Conservation (phyloP, 495 filamentous ascomycete genomes). For the Trichoderma reesei region DNA sequence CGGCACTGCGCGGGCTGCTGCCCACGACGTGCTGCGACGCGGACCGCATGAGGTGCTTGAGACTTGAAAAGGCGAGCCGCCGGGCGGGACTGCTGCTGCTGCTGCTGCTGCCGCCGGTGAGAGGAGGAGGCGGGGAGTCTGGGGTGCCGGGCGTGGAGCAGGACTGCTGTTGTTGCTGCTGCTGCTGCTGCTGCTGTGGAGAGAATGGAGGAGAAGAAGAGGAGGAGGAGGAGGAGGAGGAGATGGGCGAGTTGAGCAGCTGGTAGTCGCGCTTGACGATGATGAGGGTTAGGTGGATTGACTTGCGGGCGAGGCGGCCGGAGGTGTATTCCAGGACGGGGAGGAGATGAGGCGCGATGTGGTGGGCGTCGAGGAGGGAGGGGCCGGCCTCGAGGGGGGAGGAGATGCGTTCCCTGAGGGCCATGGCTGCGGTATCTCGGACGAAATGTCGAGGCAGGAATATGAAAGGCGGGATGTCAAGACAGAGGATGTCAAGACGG, state of each 20-base stretch:
- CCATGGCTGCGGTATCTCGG: neutral
- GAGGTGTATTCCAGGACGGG: constrained; percentile 43
- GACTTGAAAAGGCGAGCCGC: neutral
- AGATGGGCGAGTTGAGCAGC: constrained; percentile 21
- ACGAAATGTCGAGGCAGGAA: neutral
- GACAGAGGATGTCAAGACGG: no score
- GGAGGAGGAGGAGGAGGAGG: constrained; percentile 13
- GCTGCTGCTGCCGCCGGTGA: constrained; percentile 18
- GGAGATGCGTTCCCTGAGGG: constrained; percentile 38
- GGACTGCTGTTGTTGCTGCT: constrained; percentile 9
- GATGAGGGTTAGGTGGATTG: constrained; percentile 36
- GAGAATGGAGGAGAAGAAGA: constrained; percentile 14
- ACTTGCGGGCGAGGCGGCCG: constrained; percentile 36
- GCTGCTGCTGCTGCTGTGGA: neutral
- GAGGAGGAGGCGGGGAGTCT: constrained; percentile 20
- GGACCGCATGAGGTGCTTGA: constrained; percentile 32
- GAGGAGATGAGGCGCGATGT: constrained; percentile 33
- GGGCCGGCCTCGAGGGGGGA: constrained; percentile 45
- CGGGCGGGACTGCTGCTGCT: neutral
- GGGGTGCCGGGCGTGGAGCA: constrained; percentile 19
- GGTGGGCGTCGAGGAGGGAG: constrained; percentile 38
- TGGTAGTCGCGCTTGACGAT: constrained; percentile 42
- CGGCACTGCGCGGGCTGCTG: constrained; percentile 18
- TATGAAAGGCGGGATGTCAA: neutral
- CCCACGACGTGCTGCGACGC: constrained; percentile 17